These are phyloP conservation scores for Macrophomina tecta DNA, from an alignment of 2,329 filamentous ascomycete genomes.

Conservation along the genomic window DNA sequence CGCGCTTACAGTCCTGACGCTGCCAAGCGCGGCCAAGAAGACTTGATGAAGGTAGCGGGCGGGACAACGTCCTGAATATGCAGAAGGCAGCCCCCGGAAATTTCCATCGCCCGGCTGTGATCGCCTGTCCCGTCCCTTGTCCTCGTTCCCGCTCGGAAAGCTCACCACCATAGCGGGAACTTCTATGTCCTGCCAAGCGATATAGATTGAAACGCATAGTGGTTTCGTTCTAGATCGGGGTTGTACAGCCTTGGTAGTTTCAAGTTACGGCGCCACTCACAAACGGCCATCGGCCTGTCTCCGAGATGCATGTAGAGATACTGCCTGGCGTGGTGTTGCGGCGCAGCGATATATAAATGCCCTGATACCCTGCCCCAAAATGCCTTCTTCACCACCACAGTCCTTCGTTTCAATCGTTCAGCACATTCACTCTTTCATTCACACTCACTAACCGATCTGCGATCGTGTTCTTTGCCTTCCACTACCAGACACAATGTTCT, in stretches of 20 bases:
- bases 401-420: constrained; percentile 9
- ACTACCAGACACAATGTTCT: constrained; percentile 15
- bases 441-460: constrained; percentile 11
- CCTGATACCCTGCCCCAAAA: neutral
- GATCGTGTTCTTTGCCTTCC: constrained; percentile 14
- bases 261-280: constrained; percentile 9
- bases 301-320: neutral
- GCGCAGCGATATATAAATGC: neutral
- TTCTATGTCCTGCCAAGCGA: neutral
- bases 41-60: constrained; percentile 14
- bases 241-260: constrained; percentile 11
- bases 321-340: neutral
- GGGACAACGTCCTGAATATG: constrained; percentile 10
- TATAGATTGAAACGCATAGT: constrained; percentile 17
- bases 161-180: neutral
- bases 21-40: constrained; percentile 21
- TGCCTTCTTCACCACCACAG: constrained; percentile 12
- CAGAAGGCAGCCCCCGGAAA: neutral
- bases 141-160: neutral
- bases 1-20: constrained; percentile 12
- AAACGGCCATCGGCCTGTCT: neutral
- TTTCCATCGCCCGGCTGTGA: constrained; percentile 5
- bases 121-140: constrained; percentile 1
- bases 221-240: constrained; percentile 1
- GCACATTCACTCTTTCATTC: constrained; percentile 1